Conservation (phyloP, 2,329 filamentous ascomycete species). For the Aureobasidium sp. region DNA sequence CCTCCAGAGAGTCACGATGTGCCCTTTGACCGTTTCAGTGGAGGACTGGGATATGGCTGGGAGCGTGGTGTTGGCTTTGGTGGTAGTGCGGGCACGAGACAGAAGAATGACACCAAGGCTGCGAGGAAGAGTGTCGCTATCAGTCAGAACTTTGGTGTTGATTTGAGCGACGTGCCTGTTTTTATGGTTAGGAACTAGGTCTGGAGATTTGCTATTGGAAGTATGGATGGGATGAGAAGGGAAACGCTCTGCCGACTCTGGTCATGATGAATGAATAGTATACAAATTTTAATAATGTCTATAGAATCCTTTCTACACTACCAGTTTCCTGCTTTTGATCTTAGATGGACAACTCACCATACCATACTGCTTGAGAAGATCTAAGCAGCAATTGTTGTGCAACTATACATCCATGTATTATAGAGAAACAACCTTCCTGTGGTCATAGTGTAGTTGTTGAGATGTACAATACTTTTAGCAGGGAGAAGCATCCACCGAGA, state of each 20-base stretch:
- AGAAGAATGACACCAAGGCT: constrained; percentile 18
- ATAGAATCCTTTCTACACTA: neutral
- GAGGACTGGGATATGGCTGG: constrained; percentile 31
- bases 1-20: constrained; percentile 12
- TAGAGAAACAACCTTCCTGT: no score
- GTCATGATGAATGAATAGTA: neutral
- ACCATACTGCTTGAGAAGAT: no score
- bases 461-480: no score
- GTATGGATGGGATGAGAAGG: neutral
- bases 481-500: no score
- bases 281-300: neutral
- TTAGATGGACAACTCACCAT: no score
- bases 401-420: no score
- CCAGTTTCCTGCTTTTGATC: neutral
- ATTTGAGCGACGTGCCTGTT: constrained; percentile 34
- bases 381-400: no score
- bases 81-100: constrained; percentile 31
- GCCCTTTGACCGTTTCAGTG: constrained; percentile 27
- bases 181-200: constrained; percentile 24
- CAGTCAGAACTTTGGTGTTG: constrained; percentile 28
- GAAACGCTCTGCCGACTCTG: neutral
- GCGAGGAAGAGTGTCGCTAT: constrained; percentile 28
- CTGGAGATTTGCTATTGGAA: neutral
- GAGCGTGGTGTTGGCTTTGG: constrained; percentile 27
- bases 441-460: no score